Percentiles rank a stretch among this genome's conserved stretches.
These are phyloP conservation scores for Carpinus viminea DNA, from an alignment of 306 rosid species.

Conservation along the genomic window DNA sequence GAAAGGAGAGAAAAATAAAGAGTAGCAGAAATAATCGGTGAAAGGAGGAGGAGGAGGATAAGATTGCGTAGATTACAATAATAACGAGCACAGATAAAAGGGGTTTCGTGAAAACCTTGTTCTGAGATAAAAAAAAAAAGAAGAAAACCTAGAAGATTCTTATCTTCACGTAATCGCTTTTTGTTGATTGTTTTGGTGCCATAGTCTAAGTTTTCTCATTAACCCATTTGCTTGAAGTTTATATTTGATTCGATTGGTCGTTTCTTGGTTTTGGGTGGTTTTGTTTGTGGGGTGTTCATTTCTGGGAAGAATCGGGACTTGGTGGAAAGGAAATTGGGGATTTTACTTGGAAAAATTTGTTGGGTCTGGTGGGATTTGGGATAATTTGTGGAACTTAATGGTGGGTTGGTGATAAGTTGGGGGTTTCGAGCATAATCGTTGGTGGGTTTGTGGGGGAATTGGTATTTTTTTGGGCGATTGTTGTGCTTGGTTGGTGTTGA, in stretches of 20 bases:
- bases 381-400: conserved; percentile 28
- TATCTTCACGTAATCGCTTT: conserved; percentile 59
- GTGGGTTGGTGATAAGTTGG: conserved; percentile 24
- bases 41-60: conserved; percentile 16
- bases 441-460: conserved; percentile 27
- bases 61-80: conserved; percentile 33
- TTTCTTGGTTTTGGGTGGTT: not conserved
- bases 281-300: conserved; percentile 17
- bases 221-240: conserved; percentile 13
- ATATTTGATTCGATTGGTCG: conserved; percentile 11
- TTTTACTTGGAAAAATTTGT: not conserved
- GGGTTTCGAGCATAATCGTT: conserved; percentile 22
- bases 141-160: conserved; percentile 32
- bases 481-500: conserved; percentile 22
- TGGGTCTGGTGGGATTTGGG: conserved; percentile 25
- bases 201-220: conserved; percentile 31
- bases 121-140: conserved; percentile 1
- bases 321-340: conserved; percentile 28
- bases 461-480: not conserved
- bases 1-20: not conserved
- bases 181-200: conserved; percentile 15
- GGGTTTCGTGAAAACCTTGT: conserved; percentile 58
- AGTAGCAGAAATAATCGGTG: conserved; percentile 9
- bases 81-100: conserved; percentile 27
- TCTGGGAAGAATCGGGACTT: conserved; percentile 3